A percentile compares a stretch with the other conserved stretches of the same genome.
Evolutionary conservation across 441 rosid species (phyloP).

Genomic region (Corymbia calophylla): DNA sequence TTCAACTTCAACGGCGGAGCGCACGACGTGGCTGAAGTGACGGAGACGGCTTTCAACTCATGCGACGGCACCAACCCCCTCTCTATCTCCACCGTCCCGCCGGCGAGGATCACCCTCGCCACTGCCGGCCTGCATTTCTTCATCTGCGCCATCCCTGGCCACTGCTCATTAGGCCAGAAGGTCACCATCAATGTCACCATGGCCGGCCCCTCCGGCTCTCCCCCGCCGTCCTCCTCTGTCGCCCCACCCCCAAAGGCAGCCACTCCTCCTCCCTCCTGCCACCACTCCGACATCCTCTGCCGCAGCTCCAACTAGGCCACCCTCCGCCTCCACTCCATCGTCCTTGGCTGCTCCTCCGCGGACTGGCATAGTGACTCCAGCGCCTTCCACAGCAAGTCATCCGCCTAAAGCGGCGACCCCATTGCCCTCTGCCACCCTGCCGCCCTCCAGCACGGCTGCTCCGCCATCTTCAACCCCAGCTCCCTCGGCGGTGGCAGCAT

Average conservation of each 20-base stretch:
- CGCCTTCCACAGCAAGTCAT: neutral
- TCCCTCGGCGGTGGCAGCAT: neutral
- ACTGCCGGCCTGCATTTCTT: conserved; percentile 25
- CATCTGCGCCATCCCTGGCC: conserved; percentile 20
- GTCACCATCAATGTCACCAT: conserved; percentile 25
- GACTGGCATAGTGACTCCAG: neutral
- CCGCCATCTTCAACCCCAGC: conserved; percentile 1
- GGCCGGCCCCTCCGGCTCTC: neutral
- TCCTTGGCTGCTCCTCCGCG: accelerated
- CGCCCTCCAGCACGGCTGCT: conserved; percentile 10
- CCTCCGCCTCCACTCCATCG: neutral
- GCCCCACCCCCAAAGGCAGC: neutral
- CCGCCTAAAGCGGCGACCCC: neutral
- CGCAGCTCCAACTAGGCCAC: neutral
- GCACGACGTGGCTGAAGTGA: conserved; percentile 18
- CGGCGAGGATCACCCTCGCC: conserved; percentile 24
- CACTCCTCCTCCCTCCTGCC: neutral
- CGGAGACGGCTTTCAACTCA: neutral
- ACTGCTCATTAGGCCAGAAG: conserved; percentile 28
- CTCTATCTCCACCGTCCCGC: conserved; percentile 9
- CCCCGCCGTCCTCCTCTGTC: neutral
- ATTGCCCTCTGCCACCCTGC: neutral
- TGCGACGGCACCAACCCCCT: conserved; percentile 16
- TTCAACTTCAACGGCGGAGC: conserved; percentile 13
- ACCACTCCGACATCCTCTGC: neutral